Evolutionary conservation across 169 alveolate species (phyloP).

Genomic region (Plasmodium inui): DNA sequence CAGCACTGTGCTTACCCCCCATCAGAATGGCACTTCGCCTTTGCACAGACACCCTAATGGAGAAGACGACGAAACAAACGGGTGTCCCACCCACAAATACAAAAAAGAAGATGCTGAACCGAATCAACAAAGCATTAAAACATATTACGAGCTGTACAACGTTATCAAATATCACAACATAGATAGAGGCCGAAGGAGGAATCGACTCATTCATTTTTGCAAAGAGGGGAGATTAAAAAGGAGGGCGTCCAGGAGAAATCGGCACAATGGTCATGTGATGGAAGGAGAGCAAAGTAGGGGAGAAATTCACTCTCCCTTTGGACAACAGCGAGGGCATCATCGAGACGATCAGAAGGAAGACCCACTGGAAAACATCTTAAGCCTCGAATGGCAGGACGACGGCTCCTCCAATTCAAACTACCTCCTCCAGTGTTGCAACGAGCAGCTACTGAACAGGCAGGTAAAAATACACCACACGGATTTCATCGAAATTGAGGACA

Average conservation of each 20-base stretch:
- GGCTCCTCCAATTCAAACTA: background rate
- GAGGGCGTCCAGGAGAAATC: background rate
- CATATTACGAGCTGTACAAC: slow-evolving; percentile 57
- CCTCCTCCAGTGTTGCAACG: slow-evolving; percentile 27
- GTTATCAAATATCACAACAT: slow-evolving; percentile 10
- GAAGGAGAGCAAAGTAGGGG: background rate
- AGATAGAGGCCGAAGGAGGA: slow-evolving; percentile 4
- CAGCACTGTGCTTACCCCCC: background rate
- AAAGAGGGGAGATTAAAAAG: slow-evolving; percentile 7
- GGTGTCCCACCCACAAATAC: background rate
- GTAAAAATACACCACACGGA: slow-evolving; percentile 70
- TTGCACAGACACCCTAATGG: background rate
- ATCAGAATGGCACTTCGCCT: background rate
- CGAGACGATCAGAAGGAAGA: background rate
- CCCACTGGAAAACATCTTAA: background rate
- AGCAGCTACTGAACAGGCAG: background rate
- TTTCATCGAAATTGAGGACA: slow-evolving; percentile 42
- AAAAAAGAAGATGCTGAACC: background rate
- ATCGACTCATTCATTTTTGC: slow-evolving; percentile 27
- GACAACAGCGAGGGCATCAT: background rate
- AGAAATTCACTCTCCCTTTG: too few species aligned
- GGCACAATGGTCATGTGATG: background rate
- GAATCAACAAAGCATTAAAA: background rate
- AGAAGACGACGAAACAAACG: background rate
- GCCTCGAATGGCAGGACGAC: background rate